Percentiles rank a stretch among this genome's conserved stretches.
These are phyloP conservation scores for Arachis hypogaea DNA, from an alignment of 306 rosid species.

Conservation along the genomic window DNA sequence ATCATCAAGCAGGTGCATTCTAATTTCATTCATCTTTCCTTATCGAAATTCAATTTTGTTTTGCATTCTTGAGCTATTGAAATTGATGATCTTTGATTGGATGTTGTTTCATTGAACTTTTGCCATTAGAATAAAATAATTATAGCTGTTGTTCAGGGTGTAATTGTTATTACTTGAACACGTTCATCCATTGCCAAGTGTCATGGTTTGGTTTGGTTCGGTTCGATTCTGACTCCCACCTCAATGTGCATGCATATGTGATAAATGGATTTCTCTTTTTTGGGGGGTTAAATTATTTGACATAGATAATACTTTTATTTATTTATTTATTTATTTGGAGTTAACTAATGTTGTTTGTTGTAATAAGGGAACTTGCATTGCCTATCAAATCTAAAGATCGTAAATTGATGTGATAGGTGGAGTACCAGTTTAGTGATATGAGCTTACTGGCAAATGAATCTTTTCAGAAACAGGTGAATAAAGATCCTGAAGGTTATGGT, in stretches of 20 bases:
- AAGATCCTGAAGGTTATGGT: conserved; percentile 97
- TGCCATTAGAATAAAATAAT: too few species aligned
- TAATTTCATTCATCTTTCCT: background rate
- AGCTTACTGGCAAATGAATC: conserved; percentile 90
- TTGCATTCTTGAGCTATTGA: background rate
- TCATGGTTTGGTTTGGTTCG: too few species aligned
- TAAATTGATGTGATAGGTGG: conserved; percentile 62
- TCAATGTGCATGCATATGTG: background rate
- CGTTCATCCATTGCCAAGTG: too few species aligned
- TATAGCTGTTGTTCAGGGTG: background rate
- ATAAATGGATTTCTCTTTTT: background rate
- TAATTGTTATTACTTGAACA: too few species aligned
- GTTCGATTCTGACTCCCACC: conserved; percentile 10
- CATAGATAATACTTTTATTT: background rate
- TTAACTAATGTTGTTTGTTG: background rate
- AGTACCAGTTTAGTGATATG: conserved; percentile 89
- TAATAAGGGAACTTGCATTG: background rate
- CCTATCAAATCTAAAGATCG: conserved; percentile 4
- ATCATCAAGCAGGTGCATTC: conserved; percentile 75
- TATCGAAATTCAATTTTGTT: background rate
- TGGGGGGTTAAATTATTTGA: conserved; percentile 1
- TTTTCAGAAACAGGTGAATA: conserved; percentile 72
- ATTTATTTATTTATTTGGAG: too few species aligned
- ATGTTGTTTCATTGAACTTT: too few species aligned
- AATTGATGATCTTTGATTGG: background rate